Evolutionary conservation across 768 basidiomycete species (phyloP).

Genomic region (Lyophyllum decastes): DNA sequence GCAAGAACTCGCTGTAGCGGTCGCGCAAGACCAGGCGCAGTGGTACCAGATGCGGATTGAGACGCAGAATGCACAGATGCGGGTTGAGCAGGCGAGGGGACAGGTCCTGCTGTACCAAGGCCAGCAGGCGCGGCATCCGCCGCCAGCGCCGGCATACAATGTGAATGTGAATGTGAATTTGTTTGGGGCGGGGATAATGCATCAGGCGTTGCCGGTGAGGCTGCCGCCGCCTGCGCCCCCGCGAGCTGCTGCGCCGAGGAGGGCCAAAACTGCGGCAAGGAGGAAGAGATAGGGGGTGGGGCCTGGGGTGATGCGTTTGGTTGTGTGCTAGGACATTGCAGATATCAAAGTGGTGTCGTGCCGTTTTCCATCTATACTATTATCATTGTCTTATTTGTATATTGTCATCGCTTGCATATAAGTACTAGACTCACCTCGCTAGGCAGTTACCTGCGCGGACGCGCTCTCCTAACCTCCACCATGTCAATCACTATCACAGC

Average conservation of each 20-base stretch:
- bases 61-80: not conserved
- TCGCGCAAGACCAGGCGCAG: constrained; percentile 1
- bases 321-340: not conserved
- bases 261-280: not conserved
- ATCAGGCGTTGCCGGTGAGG: not conserved
- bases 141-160: not conserved
- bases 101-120: not conserved
- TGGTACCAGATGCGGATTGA: constrained; percentile 9
- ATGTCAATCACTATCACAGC: too few species aligned
- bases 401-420: too few species aligned
- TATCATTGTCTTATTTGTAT: not conserved
- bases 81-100: not conserved
- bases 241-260: not conserved
- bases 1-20: not conserved
- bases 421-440: too few species aligned
- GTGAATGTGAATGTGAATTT: not conserved
- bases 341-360: not conserved
- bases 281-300: not conserved
- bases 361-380: not conserved
- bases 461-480: too few species aligned
- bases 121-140: not conserved
- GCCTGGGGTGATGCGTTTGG: not conserved
- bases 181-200: not conserved
- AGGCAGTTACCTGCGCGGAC: too few species aligned
- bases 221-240: not conserved